Conservation (phyloP, 441 rosid genomes). For the Jatropha multifida region DNA sequence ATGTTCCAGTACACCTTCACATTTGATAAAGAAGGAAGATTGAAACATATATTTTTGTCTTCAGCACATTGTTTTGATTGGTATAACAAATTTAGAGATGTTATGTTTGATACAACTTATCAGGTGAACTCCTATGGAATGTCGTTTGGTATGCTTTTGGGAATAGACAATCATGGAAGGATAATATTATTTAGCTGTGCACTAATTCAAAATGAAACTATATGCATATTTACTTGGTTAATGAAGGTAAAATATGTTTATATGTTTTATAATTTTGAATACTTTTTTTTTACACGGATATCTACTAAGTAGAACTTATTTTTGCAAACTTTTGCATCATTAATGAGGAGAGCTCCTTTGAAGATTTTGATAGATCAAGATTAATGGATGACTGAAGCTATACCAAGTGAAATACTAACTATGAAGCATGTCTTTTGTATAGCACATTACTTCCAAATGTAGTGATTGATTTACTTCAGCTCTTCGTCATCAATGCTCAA, state of each 20-base stretch:
- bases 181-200: not conserved
- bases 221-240: not conserved
- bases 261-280: too few relatives aligned
- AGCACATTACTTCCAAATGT: too few relatives aligned
- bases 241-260: not conserved
- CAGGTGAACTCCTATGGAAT: not conserved
- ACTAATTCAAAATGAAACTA: not conserved
- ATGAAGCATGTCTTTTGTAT: too few relatives aligned
- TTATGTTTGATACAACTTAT: not conserved
- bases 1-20: not conserved
- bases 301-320: too few relatives aligned
- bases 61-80: not conserved
- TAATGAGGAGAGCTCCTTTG: too few relatives aligned
- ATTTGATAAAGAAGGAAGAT: not conserved
- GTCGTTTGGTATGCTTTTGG: not conserved
- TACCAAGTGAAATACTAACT: too few relatives aligned
- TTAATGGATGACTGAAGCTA: not conserved
- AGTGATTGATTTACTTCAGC: too few relatives aligned
- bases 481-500: too few relatives aligned
- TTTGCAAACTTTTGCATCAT: too few relatives aligned
- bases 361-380: not conserved
- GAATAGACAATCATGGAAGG: not conserved
- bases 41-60: not conserved
- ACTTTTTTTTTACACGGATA: not conserved
- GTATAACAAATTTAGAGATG: not conserved